Percentiles rank a stretch among this genome's conserved stretches.
These are phyloP conservation scores for Puccinia polysora DNA, from an alignment of 1,284 basidiomycete genomes.

Conservation along the genomic window DNA sequence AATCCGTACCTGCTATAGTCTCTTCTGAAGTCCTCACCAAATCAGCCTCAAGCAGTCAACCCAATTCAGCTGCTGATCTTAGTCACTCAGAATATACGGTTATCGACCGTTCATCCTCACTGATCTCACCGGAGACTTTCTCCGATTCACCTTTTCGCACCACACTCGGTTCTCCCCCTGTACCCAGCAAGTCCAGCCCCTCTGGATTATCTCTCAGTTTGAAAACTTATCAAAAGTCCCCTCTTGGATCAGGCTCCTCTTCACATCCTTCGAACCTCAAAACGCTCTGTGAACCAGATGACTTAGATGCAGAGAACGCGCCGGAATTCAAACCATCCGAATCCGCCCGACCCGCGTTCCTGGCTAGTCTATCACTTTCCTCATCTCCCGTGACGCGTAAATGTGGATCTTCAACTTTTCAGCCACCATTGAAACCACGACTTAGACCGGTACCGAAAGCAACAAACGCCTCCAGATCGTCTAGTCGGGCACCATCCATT, in stretches of 20 bases:
- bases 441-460: conserved; percentile 34
- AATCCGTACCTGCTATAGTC: too few relatives aligned
- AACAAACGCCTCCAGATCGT: conserved; percentile 9
- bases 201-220: conserved; percentile 34
- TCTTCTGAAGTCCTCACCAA: background rate
- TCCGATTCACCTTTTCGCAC: conserved; percentile 32
- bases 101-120: conserved; percentile 10
- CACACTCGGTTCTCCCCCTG: background rate
- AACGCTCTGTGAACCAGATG: background rate
- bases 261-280: background rate
- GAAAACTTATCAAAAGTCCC: conserved; percentile 34
- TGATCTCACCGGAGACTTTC: background rate
- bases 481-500: conserved; percentile 25
- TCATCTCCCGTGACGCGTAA: conserved; percentile 1
- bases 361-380: conserved; percentile 19
- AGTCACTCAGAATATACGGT: conserved; percentile 42
- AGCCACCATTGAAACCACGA: conserved; percentile 22
- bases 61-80: conserved; percentile 11
- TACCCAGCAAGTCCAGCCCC: background rate
- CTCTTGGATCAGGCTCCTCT: background rate
- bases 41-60: background rate
- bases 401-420: background rate
- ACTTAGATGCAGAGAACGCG: background rate
- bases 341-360: conserved; percentile 39
- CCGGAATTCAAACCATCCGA: conserved; percentile 41